Base-by-base conservation (phyloP, 1,284 basidiomycete genomes). In the Ustilago cynodontis region DNA sequence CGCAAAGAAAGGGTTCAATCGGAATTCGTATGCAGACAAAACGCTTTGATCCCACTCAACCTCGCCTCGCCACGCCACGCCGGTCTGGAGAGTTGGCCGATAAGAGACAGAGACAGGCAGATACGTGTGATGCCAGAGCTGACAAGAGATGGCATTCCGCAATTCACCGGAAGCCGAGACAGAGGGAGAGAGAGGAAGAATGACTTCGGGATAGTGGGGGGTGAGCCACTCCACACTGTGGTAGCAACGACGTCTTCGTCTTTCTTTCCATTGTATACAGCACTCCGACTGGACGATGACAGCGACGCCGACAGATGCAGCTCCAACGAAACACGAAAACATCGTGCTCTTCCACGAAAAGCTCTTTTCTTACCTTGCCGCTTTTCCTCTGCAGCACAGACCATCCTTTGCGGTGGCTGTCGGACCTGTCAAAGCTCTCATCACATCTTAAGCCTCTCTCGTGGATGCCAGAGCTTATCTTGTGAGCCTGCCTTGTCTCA, bases 341-440 rank as follows among this genome's bases (percentile, higher is more conserved):
- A n/a, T n/a, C n/a, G n/a, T 45, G 43, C 49, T 50, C 49, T 18
- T 18, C 26, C 49, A 18, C 31, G 18, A 49, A 41, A 20, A 43
- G 41, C 41, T n/a, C n/a, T 43, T 43, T 20, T 43, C 41, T 49
- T 29, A 29, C 26, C 20, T 18, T n/a, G 29, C n/a, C 16, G 50
- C 28, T n/a, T 16, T 31, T 22, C 33, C 6, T 33, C 50, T 9
- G 18, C 52, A 33, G 52, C 52, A 54, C 52, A 54, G 52, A 54
- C 52, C 54, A 41, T 35, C 51, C 22, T 51, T 11, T 6, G 6
- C 24, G 49, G 8, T 16, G 35, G 14, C 29, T 35, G 51, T 33
- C 51, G 29, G 26, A 35, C 31, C 53, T 35, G 33, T 3, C 47
- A 49, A 49, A 49, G 43, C 22, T 20, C 43, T 47, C 47, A 28